Evolutionary conservation across 73 alveolate genomes (phyloP), one percentile per base, ranked within the genome.

Genomic region (Durusdinium trenchii): DNA sequence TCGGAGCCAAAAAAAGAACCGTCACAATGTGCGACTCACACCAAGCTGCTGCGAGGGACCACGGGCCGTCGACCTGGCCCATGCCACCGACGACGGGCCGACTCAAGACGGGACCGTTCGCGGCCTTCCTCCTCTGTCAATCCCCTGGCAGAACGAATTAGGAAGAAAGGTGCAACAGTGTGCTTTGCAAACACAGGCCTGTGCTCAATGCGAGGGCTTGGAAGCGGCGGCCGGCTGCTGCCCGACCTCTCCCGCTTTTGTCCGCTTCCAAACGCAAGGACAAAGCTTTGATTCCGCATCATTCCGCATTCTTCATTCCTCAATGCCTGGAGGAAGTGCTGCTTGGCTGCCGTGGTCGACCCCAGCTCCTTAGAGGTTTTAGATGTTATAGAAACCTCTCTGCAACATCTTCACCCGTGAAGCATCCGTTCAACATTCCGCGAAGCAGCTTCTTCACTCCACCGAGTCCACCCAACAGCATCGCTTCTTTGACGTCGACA

Each of bases 161-260:
- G 32, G 32, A 23, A 10, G 9, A 4, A 35, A 35, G 6, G 32
- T 26, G 76, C 32, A 35, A 10, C 36, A 62, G 76, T 3, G 36
- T 35, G 36, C 43, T 62, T 20, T 40, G 32, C 36, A 62, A 35
- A 62, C 18, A 62, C 18, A 62, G 40, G 76, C 36, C 32, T 62
- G 76, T 6, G 43, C 85, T 75, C 85, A 32, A 75, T 42, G n/a
- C 57, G 85, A 38, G 85, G 85, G 85, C 85, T 75, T 42, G 85
- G 85, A 3, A 75, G 20, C 38, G 82, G 50, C 23, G 47, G 85
- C 85, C 85, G n/a, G 30, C 38, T 48, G 38, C 85, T 75, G 38
- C 40, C 85, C 57, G 85, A 16, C 85, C 85, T 5, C n/a, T 9
- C 3, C 85, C n/a, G 85, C n/a, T 42, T 16, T 16, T 69, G 50